These are phyloP conservation scores for Persicaria tinctoria DNA, from an alignment of 148 eudicot species.

Conservation along the genomic window DNA sequence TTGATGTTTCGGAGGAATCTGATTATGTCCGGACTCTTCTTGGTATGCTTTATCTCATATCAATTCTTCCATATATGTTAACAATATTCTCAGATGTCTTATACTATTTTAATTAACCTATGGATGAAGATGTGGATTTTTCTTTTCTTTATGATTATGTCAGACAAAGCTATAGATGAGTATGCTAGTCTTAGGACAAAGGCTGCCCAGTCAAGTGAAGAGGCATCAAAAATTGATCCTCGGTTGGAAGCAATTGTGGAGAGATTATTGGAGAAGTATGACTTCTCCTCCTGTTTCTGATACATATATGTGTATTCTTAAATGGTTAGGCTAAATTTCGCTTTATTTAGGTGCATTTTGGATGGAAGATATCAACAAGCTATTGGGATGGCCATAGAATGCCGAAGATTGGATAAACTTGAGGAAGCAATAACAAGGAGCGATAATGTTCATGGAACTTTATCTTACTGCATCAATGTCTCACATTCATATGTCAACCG, in stretches of 20 bases:
- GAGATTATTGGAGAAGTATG: conserved; percentile 89
- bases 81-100: background rate
- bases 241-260: conserved; percentile 94
- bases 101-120: background rate
- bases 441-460: conserved; percentile 63
- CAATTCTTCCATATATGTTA: background rate
- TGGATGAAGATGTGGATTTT: background rate
- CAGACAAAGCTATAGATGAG: conserved; percentile 97
- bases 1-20: conserved; percentile 93
- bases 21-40: conserved; percentile 93
- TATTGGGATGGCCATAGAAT: conserved; percentile 82
- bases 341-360: conserved; percentile 49
- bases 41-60: conserved; percentile 28
- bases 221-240: conserved; percentile 59
- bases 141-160: conserved; percentile 5
- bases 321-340: conserved; percentile 3
- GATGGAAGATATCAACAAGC: conserved; percentile 89
- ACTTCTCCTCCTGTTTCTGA: conserved; percentile 3
- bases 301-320: background rate
- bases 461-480: conserved; percentile 74
- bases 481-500: conserved; percentile 68
- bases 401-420: conserved; percentile 82
- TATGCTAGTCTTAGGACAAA: conserved; percentile 76
- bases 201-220: conserved; percentile 58
- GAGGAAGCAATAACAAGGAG: conserved; percentile 80